These are phyloP conservation scores for Cutaneotrichosporon sp. DNA, from an alignment of 1,284 basidiomycete genomes.

Conservation along the genomic window DNA sequence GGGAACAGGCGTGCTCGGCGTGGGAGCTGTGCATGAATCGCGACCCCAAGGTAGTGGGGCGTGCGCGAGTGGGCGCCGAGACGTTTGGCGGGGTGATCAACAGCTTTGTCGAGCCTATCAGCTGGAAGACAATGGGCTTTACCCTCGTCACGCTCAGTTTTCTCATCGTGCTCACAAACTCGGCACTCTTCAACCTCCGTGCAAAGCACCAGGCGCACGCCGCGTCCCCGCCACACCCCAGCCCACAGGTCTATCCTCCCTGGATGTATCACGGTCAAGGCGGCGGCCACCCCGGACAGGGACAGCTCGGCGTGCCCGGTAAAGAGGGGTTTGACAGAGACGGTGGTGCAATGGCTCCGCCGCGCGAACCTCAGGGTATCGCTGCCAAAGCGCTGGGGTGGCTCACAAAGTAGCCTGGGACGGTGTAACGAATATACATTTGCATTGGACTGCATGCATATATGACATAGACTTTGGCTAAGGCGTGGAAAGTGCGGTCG, in stretches of 20 bases:
- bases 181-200: constrained; percentile 57
- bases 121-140: constrained; percentile 93
- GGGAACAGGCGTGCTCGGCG: constrained; percentile 65
- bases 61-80: constrained; percentile 85
- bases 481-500: too few species aligned
- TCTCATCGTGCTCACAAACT: constrained; percentile 75
- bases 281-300: not conserved
- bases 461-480: not conserved
- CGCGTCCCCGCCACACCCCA: constrained; percentile 3
- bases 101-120: constrained; percentile 92
- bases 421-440: too few species aligned
- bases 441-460: not conserved
- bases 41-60: constrained; percentile 81
- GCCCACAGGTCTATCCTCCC: not conserved
- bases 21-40: constrained; percentile 98
- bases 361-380: not conserved
- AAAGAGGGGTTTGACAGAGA: not conserved
- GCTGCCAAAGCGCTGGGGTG: constrained; percentile 10
- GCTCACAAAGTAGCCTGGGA: constrained; percentile 5
- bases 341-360: too few species aligned
- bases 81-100: constrained; percentile 94
- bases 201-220: constrained; percentile 38
- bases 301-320: not conserved
- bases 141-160: constrained; percentile 71
- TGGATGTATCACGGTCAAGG: not conserved